phyloP scores from a whole-genome alignment of 768 basidiomycete species.

The Polyporus arcularius region DNA sequence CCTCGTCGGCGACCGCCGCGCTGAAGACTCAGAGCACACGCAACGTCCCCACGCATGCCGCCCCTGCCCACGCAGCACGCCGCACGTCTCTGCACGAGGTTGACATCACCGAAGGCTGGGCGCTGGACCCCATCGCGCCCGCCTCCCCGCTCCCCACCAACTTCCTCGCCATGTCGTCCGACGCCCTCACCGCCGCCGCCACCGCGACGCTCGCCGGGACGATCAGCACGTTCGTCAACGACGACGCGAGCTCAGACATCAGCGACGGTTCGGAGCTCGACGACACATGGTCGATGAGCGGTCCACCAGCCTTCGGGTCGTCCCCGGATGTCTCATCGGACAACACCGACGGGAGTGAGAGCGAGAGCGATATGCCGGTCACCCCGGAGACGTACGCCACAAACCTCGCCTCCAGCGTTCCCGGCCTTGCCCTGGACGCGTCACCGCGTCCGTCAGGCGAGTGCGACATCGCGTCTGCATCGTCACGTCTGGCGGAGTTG shows the following conservation, averaged over 20 bases:
- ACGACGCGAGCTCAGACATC: neutral
- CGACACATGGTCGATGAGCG: slow-evolving; percentile 8
- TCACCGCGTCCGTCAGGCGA: neutral
- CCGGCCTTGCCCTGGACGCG: slow-evolving; percentile 18
- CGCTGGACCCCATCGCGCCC: slow-evolving; percentile 4
- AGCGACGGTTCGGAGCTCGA: slow-evolving; percentile 1
- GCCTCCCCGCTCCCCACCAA: slow-evolving; percentile 4
- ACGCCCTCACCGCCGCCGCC: slow-evolving; percentile 6
- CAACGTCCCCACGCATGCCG: neutral
- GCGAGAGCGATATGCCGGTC: slow-evolving; percentile 22
- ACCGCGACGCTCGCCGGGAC: slow-evolving; percentile 7
- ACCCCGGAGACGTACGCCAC: slow-evolving; percentile 20
- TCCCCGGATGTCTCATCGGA: slow-evolving; percentile 1
- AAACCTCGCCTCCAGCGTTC: slow-evolving; percentile 7
- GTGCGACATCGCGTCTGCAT: slow-evolving; percentile 9
- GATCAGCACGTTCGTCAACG: slow-evolving; percentile 6
- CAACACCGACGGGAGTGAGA: neutral
- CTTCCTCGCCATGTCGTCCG: slow-evolving; percentile 6
- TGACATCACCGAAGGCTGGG: slow-evolving; percentile 14
- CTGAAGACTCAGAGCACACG: neutral
- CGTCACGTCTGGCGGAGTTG: slow-evolving; percentile 9
- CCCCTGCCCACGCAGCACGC: neutral
- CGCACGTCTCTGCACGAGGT: neutral
- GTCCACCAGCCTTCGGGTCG: neutral
- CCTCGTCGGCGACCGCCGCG: neutral